Evolutionary conservation across 2,329 filamentous ascomycete species (phyloP), one percentile per base, ranked within the genome.

Genomic region (Westerdykella sp.): DNA sequence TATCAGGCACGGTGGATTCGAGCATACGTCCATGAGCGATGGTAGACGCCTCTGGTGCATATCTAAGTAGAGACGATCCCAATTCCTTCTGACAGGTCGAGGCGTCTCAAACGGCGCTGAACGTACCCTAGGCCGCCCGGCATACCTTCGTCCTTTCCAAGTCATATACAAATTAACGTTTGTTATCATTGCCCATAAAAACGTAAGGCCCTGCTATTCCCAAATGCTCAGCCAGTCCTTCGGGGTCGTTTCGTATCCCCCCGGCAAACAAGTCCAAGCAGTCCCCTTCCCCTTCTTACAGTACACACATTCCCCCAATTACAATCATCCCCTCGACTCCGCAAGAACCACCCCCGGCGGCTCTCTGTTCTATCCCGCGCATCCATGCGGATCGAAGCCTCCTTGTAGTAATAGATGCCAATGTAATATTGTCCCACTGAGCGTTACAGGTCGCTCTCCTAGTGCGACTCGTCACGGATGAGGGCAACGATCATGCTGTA

Each of bases 401-500:
- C 25, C 25, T 28, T 9, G 34, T 21, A 18, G 12, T 45, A 23
- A 37, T 37, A 28, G 25, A 16, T 45, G 37, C 36, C 34, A 39
- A 30, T 22, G 34, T 31, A 37, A 37, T 32, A 34, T 28, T 28
- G 23, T 31, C 32, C 31, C 37, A 40, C 43, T 39, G 62, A 62
- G 55, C 67, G 56, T 53, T 59, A 65, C 66, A 28, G 70, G 16
- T 14, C 32, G 5, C 32, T 14, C 32, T 11, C 61, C 65, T 56
- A 95, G 71, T 89, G 80, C 47, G 85, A 81, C 74, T 98, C 93
- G 70, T 97, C 93, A 65, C 85, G 84, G 76, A 98, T 98, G 51
- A 98, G 79, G 55, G 93, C 91, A 53, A 96, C 91, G 59, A 93
- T 93, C 87, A 93, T 94, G 83, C 87, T 94, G 80, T 95, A 95